These are phyloP conservation scores for Schizosaccharomyces osmophilus DNA, from an alignment of 805 yeast species.

Conservation along the genomic window DNA sequence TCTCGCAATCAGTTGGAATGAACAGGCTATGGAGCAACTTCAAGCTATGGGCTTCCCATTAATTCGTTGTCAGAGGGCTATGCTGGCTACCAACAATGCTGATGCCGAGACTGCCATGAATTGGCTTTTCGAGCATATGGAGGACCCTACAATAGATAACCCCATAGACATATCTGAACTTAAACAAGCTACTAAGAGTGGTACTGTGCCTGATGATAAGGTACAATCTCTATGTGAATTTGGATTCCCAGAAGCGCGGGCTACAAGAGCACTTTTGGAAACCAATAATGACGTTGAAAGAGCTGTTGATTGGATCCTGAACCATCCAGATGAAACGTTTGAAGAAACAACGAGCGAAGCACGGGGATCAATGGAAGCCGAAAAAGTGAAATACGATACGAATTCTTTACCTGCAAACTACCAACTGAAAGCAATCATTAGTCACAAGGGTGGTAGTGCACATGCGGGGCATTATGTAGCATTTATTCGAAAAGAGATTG, in stretches of 20 bases:
- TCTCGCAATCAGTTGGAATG: slow-evolving; percentile 8
- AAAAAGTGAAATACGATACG: slow-evolving; percentile 8
- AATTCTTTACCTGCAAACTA: slow-evolving; percentile 19
- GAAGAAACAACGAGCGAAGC: not conserved
- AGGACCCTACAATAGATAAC: slow-evolving; percentile 51
- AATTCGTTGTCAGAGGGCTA: slow-evolving; percentile 37
- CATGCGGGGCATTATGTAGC: slow-evolving; percentile 87
- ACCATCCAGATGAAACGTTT: slow-evolving; percentile 34
- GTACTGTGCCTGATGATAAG: slow-evolving; percentile 7
- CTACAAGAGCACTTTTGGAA: slow-evolving; percentile 41
- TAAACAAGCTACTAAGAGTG: slow-evolving; percentile 6
- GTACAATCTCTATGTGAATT: slow-evolving; percentile 31
- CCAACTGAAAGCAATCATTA: slow-evolving; percentile 36
- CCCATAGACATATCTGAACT: slow-evolving; percentile 20
- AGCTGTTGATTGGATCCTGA: slow-evolving; percentile 80
- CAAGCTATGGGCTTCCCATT: slow-evolving; percentile 73
- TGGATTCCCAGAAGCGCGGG: slow-evolving; percentile 52
- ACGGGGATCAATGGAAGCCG: slow-evolving; percentile 6
- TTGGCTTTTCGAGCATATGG: slow-evolving; percentile 77
- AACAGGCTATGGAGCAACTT: slow-evolving; percentile 29
- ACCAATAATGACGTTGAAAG: slow-evolving; percentile 33
- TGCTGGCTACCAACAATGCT: slow-evolving; percentile 46
- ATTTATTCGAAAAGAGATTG: slow-evolving; percentile 26
- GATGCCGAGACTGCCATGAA: slow-evolving; percentile 55
- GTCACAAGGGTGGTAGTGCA: slow-evolving; percentile 74